Evolutionary conservation across 495 filamentous ascomycete species (phyloP), one percentile per base, ranked within the genome.

Genomic region (Tuber aestivum): DNA sequence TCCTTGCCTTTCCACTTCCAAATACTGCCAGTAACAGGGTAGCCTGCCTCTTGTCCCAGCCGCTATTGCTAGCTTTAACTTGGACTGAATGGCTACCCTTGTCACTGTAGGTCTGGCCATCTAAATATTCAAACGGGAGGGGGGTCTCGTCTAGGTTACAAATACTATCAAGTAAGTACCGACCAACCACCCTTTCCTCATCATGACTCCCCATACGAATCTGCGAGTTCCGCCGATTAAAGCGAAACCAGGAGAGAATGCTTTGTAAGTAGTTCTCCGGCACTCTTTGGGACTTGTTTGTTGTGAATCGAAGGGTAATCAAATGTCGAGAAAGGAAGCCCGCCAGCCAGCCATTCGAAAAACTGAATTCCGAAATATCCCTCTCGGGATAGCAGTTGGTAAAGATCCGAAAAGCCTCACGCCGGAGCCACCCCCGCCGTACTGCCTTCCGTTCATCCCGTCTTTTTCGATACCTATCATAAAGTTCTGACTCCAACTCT

Each of bases 41-140:
- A 32, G 65, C 72, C 65, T 77, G 75, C 70, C 72, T 16, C 42
- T 77, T 74, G 44, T 77, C 72, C 35, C 75, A 74, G 44, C 72
- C 27, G 35, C 72, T 70, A 32, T 21, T 23, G n/a, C 27, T 41
- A n/a, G n/a, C 69, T 68, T 77, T 77, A 1, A 74, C 65, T n/a
- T 74, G 45, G 2, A 74, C 75, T 20, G 72, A 48, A 37, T 74
- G 41, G 35, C 72, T 77, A 14, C 75, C 45, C 73, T 77, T 77
- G 9, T 73, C 32, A 2, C 35, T 42, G 44, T 77, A 77, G 23
- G 75, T 77, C 56, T 71, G 71, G 12, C 75, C 65, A 70, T 70
- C 20, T 0, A 74, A 18, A 12, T 77, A 70, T 40, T 77, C 50
- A 70, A 77, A 77, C 0, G 65, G 35, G 12, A 70, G 16, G 3